Evolutionary conservation across 768 basidiomycete genomes (phyloP).

Genomic region (Tylopilus vinaceipallidus): DNA sequence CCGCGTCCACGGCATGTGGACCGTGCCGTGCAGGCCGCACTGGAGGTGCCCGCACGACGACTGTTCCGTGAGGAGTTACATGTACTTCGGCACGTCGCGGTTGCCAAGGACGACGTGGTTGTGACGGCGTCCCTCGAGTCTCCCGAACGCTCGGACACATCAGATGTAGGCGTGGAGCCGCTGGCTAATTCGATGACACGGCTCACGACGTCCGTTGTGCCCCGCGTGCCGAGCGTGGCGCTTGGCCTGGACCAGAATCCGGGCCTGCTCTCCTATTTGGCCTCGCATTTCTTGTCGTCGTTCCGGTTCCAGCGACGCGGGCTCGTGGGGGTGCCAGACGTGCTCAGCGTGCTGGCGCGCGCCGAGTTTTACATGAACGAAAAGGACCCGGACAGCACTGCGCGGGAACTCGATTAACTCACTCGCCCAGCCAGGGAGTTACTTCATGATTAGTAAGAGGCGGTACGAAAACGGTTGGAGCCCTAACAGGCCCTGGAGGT

Average conservation of each 20-base stretch:
- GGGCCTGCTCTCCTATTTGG: slow-evolving; percentile 82
- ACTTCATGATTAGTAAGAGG: slow-evolving; percentile 85
- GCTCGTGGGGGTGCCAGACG: slow-evolving; percentile 69
- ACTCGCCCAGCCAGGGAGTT: slow-evolving; percentile 75
- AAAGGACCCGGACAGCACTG: slow-evolving; percentile 81
- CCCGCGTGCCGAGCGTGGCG: slow-evolving; percentile 83
- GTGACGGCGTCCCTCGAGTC: slow-evolving; percentile 64
- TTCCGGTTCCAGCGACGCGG: slow-evolving; percentile 82
- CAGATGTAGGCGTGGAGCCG: slow-evolving; percentile 82
- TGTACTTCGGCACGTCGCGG: slow-evolving; percentile 70
- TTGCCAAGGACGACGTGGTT: slow-evolving; percentile 68
- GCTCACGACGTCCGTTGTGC: slow-evolving; percentile 82
- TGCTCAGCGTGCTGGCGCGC: slow-evolving; percentile 80
- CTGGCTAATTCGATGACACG: slow-evolving; percentile 87
- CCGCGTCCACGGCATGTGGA: slow-evolving; percentile 88
- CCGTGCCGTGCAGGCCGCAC: slow-evolving; percentile 69
- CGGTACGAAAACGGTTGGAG: slow-evolving; percentile 83
- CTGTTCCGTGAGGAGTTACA: slow-evolving; percentile 92
- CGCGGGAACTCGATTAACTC: slow-evolving; percentile 89
- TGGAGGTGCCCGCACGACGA: slow-evolving; percentile 63
- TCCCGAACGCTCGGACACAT: slow-evolving; percentile 66
- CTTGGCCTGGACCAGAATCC: slow-evolving; percentile 91
- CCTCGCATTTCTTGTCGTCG: slow-evolving; percentile 71
- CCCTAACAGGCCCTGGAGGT: slow-evolving; percentile 92
- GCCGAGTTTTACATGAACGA: slow-evolving; percentile 89